Percentiles rank a stretch among this genome's conserved stretches.
Conservation (phyloP, 192 early-diverging fungal genomes). For the Entomortierella lignicola region DNA sequence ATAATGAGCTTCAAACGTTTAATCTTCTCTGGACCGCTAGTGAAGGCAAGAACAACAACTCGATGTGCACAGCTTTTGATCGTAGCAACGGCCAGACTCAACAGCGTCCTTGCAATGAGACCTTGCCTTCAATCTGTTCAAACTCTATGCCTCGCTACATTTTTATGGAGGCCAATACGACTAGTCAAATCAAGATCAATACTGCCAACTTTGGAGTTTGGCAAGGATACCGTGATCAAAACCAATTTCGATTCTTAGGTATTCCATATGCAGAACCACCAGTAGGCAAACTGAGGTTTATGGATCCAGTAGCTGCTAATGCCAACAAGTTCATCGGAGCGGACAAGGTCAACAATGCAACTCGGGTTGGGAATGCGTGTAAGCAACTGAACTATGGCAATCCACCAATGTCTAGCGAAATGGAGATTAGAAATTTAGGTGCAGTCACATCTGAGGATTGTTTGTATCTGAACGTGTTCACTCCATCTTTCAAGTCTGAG, state of each 20-base stretch:
- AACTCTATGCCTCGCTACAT: slow-evolving; percentile 5
- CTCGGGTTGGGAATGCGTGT: slow-evolving; percentile 15
- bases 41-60: background rate
- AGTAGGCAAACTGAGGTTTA: slow-evolving; percentile 21
- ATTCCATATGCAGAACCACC: slow-evolving; percentile 46
- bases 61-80: slow-evolving; percentile 10
- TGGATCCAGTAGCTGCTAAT: slow-evolving; percentile 5
- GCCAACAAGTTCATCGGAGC: background rate
- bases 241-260: slow-evolving; percentile 43
- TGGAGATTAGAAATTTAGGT: background rate
- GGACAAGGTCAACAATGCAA: slow-evolving; percentile 13
- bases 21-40: slow-evolving; percentile 10
- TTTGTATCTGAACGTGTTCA: slow-evolving; percentile 48
- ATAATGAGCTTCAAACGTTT: background rate
- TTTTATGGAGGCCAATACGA: slow-evolving; percentile 1
- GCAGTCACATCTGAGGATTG: slow-evolving; percentile 36
- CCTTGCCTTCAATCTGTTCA: slow-evolving; percentile 15
- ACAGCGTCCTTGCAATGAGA: background rate
- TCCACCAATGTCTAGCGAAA: background rate
- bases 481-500: slow-evolving; percentile 17
- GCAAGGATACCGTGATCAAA: slow-evolving; percentile 40
- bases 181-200: slow-evolving; percentile 24
- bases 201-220: slow-evolving; percentile 7
- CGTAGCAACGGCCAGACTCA: background rate
- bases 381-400: background rate